These are phyloP conservation scores for Phyllosticta ampelicida DNA, from an alignment of 2,329 filamentous ascomycete genomes.

Conservation along the genomic window DNA sequence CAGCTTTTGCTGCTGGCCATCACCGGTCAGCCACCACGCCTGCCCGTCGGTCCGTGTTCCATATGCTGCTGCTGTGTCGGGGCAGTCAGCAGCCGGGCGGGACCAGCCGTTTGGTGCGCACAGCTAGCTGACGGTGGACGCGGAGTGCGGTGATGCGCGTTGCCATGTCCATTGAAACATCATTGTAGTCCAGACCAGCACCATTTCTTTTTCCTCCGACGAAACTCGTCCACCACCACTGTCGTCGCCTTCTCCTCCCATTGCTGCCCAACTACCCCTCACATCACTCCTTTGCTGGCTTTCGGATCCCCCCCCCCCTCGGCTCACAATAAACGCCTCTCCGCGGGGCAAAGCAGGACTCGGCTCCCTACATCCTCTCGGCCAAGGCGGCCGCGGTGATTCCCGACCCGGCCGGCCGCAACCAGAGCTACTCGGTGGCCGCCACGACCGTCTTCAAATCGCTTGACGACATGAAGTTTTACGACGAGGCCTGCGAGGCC, in stretches of 20 bases:
- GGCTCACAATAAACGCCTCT: neutral
- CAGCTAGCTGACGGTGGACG: no score
- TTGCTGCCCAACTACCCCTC: neutral
- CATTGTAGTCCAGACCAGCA: neutral
- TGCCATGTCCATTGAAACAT: no score
- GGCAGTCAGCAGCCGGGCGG: neutral
- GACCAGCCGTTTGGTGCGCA: no score
- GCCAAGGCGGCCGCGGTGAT: conserved; percentile 42
- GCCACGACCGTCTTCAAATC: conserved; percentile 51
- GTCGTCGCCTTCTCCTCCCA: no score
- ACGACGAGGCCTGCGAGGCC: conserved; percentile 46
- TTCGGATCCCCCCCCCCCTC: neutral
- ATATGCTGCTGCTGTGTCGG: no score
- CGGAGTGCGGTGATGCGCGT: no score
- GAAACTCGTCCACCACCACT: neutral
- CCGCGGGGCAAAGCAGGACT: no score
- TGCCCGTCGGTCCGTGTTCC: neutral
- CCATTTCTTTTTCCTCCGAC: neutral
- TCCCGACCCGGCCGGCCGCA: conserved; percentile 39
- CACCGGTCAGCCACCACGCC: neutral
- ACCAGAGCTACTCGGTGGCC: conserved; percentile 53
- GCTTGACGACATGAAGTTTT: conserved; percentile 56
- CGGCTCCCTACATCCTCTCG: conserved; percentile 55
- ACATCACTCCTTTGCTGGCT: neutral
- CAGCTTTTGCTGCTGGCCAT: neutral